A percentile compares a stretch with the other conserved stretches of the same genome.
Conservation (phyloP, 192 early-diverging fungal genomes). For the Backusella morwellensis region DNA sequence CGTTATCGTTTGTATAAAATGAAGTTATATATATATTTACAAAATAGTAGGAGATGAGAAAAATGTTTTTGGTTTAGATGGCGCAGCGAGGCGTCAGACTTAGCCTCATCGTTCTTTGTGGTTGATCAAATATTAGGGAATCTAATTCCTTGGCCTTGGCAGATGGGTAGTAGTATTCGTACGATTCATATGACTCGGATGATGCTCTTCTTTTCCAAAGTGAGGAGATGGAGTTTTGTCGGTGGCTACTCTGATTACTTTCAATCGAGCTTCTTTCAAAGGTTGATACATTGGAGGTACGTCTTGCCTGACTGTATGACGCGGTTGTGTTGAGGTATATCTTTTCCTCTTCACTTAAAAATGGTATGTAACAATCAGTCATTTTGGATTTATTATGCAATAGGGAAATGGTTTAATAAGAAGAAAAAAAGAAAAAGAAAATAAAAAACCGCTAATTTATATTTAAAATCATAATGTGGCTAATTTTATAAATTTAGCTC, state of each 20-base stretch:
- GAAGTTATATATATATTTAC: not conserved
- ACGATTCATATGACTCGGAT: not conserved
- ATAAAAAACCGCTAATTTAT: not conserved
- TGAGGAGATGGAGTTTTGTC: not conserved
- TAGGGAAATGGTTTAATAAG: not conserved
- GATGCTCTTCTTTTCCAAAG: conserved; percentile 8
- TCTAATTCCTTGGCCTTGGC: conserved; percentile 11
- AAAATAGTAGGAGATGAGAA: not conserved
- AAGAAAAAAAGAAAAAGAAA: not conserved
- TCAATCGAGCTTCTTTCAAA: not conserved
- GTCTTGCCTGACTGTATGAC: not conserved
- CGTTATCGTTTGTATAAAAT: not conserved
- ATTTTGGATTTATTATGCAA: not conserved
- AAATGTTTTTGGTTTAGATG: not conserved
- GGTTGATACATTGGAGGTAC: not conserved
- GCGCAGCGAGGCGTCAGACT: conserved; percentile 11
- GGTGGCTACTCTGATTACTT: not conserved
- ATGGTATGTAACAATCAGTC: not conserved
- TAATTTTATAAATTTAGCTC: not conserved
- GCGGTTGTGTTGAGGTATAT: conserved; percentile 2
- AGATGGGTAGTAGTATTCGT: not conserved
- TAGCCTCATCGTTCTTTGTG: conserved; percentile 1
- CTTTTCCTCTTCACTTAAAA: conserved; percentile 13
- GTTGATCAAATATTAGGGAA: conserved; percentile 12
- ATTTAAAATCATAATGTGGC: not conserved